Conservation (phyloP, 176 grass and related monocot species). For the Oryza longistaminata region DNA sequence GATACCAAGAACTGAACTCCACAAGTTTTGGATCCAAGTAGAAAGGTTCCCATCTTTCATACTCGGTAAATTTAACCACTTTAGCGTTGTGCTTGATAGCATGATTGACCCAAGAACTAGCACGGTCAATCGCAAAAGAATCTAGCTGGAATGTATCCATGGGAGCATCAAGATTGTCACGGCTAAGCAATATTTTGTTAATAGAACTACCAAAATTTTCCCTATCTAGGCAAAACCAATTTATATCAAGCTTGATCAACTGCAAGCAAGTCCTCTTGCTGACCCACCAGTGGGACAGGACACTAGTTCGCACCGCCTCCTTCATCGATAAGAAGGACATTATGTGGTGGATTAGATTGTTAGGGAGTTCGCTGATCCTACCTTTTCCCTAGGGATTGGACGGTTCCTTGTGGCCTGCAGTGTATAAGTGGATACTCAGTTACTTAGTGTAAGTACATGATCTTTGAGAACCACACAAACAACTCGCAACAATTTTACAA, state of each 20-base stretch:
- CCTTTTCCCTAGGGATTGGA: not conserved
- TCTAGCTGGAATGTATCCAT: not conserved
- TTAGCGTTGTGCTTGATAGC: slow-evolving; percentile 9
- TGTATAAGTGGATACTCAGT: not conserved
- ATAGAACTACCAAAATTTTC: not conserved
- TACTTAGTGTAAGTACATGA: not conserved
- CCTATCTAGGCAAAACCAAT: not conserved
- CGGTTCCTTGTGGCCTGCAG: not conserved
- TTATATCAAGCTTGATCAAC: not conserved
- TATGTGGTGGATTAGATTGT: not conserved
- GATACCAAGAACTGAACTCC: not conserved
- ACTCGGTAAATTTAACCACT: not conserved
- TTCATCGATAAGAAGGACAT: not conserved
- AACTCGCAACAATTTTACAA: not conserved
- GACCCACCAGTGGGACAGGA: not conserved
- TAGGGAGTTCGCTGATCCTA: not conserved
- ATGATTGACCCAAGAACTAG: not conserved
- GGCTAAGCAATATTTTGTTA: not conserved
- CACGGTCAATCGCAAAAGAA: not conserved
- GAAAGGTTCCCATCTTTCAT: not conserved
- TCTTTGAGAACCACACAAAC: not conserved
- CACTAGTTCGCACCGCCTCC: not conserved
- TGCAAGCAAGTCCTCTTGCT: not conserved
- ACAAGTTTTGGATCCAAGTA: not conserved
- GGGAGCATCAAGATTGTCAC: not conserved